Percentiles rank a stretch among this genome's conserved stretches.
Conservation (phyloP, 179 eudicot species). For the Nepenthes alata region DNA sequence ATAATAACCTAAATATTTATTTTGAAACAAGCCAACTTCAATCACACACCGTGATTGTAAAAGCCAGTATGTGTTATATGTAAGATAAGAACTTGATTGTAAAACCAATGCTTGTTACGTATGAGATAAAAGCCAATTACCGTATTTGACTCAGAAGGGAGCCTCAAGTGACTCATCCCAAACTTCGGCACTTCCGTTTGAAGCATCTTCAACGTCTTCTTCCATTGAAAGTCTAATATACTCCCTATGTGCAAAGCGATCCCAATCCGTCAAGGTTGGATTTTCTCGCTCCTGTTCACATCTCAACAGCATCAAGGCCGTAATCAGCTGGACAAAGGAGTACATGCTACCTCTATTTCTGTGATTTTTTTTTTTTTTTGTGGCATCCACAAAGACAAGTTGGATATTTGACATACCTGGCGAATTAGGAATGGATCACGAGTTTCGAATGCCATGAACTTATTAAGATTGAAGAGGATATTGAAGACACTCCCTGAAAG, state of each 20-base stretch:
- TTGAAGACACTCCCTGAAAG: conserved; percentile 88
- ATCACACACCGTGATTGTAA: neutral
- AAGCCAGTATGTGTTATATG: neutral
- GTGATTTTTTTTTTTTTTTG: neutral
- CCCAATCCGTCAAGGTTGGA: conserved; percentile 94
- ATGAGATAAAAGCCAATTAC: conserved; percentile 12
- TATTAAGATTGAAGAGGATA: conserved; percentile 84
- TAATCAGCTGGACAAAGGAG: neutral
- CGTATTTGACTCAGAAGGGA: conserved; percentile 53
- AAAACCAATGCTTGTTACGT: neutral
- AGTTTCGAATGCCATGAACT: conserved; percentile 96
- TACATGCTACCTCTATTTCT: neutral
- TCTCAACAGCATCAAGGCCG: neutral
- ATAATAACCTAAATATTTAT: neutral
- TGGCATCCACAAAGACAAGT: conserved; percentile 1
- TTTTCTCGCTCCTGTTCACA: conserved; percentile 82
- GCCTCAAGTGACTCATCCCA: conserved; percentile 99
- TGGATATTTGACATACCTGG: conserved; percentile 41
- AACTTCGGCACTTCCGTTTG: conserved; percentile 97
- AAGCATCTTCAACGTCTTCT: conserved; percentile 97
- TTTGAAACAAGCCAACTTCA: neutral
- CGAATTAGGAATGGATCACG: conserved; percentile 98
- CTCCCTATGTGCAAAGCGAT: conserved; percentile 95
- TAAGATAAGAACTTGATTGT: neutral
- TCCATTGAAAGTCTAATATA: conserved; percentile 97